phyloP scores from a whole-genome alignment of 768 basidiomycete genomes.

The Pulveroboletus sp. region DNA sequence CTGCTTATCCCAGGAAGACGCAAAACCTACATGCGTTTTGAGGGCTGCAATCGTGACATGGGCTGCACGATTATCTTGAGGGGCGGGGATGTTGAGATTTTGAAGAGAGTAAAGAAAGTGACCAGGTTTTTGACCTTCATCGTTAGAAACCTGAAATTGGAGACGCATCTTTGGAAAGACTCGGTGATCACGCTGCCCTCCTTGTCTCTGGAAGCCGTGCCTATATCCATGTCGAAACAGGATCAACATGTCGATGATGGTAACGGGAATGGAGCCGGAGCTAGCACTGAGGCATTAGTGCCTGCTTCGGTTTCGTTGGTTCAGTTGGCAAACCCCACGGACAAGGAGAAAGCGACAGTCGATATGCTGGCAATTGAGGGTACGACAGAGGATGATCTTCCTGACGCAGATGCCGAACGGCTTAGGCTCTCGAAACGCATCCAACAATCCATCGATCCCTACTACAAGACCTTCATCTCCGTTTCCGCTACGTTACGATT shows the following conservation, averaged over 20 bases:
- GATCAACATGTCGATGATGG: constrained; percentile 24
- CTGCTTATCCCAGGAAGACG: constrained; percentile 87
- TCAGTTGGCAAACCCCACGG: constrained; percentile 19
- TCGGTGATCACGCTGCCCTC: constrained; percentile 72
- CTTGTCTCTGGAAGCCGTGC: constrained; percentile 63
- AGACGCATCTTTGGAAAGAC: constrained; percentile 92
- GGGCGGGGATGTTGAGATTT: constrained; percentile 76
- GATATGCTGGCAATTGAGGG: constrained; percentile 24
- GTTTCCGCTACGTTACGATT: constrained; percentile 91
- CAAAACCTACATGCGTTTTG: constrained; percentile 98
- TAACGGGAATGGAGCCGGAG: constrained; percentile 20
- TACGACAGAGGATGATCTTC: constrained; percentile 44
- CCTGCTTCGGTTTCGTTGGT: constrained; percentile 24
- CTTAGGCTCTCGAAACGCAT: constrained; percentile 71
- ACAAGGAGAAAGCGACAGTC: constrained; percentile 14
- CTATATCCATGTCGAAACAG: constrained; percentile 30
- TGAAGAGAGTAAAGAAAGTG: constrained; percentile 86
- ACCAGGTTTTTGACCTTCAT: constrained; percentile 90
- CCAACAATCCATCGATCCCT: constrained; percentile 77
- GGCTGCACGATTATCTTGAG: constrained; percentile 92
- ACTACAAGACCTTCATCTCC: constrained; percentile 83
- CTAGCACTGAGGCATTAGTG: constrained; percentile 10
- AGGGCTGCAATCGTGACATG: constrained; percentile 89
- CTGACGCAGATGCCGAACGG: constrained; percentile 70
- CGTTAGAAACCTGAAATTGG: constrained; percentile 89